phyloP scores from a whole-genome alignment of 805 yeast genomes.

The Candida bentonensis region DNA sequence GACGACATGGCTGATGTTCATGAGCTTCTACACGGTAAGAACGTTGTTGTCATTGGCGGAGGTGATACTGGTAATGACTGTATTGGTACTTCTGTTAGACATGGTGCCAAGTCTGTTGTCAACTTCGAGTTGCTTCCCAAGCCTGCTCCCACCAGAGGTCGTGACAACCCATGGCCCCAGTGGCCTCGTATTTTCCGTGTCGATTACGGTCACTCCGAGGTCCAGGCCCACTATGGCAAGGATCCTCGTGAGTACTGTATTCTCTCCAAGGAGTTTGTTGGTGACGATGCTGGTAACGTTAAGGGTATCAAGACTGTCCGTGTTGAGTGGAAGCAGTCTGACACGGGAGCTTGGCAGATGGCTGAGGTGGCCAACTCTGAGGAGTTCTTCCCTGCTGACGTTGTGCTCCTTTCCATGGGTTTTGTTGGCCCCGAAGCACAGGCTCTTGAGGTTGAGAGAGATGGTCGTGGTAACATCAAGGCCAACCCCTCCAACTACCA shows the following conservation, averaged over 20 bases:
- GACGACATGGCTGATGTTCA: slow-evolving; percentile 67
- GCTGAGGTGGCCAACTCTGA: slow-evolving; percentile 92
- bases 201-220: slow-evolving; percentile 96
- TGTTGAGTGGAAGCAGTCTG: slow-evolving; percentile 96
- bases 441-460: slow-evolving; percentile 48
- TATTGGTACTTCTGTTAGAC: slow-evolving; percentile 93
- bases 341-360: slow-evolving; percentile 98
- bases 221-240: slow-evolving; percentile 83
- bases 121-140: slow-evolving; percentile 91
- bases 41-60: slow-evolving; percentile 95
- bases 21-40: slow-evolving; percentile 61
- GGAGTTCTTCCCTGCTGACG: slow-evolving; percentile 87
- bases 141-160: slow-evolving; percentile 75
- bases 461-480: slow-evolving; percentile 72
- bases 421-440: slow-evolving; percentile 92
- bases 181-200: slow-evolving; percentile 98
- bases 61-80: slow-evolving; percentile 99
- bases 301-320: slow-evolving; percentile 91
- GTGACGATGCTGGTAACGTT: slow-evolving; percentile 89
- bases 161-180: slow-evolving; percentile 99
- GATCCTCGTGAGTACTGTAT: slow-evolving; percentile 97
- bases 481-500: slow-evolving; percentile 52
- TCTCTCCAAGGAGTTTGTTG: slow-evolving; percentile 88
- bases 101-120: slow-evolving; percentile 86
- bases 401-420: slow-evolving; percentile 92